These are phyloP conservation scores for Colletotrichum phormii DNA, from an alignment of 2,329 filamentous ascomycete species.

Conservation along the genomic window DNA sequence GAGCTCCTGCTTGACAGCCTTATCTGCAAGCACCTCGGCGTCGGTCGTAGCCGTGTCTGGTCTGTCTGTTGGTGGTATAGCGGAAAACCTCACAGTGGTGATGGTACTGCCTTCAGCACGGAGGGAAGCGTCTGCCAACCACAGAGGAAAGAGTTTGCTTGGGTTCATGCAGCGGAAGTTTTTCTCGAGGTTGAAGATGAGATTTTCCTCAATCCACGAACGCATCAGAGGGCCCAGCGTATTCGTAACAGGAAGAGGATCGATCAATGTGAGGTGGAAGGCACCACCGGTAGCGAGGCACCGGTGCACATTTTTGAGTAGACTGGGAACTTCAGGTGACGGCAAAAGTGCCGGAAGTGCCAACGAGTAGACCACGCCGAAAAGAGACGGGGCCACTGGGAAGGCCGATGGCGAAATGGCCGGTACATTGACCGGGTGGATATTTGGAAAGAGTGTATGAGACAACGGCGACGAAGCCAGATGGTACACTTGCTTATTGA, in stretches of 20 bases:
- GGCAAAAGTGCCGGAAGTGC: slow-evolving; percentile 68
- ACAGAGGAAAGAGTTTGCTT: slow-evolving; percentile 66
- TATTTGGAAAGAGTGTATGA: slow-evolving; percentile 50
- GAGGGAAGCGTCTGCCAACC: slow-evolving; percentile 68
- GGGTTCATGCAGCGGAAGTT: slow-evolving; percentile 71
- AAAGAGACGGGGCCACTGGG: slow-evolving; percentile 55
- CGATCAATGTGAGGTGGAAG: slow-evolving; percentile 71
- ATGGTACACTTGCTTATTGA: slow-evolving; percentile 56
- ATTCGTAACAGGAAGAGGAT: slow-evolving; percentile 68
- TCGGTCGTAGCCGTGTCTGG: slow-evolving; percentile 39
- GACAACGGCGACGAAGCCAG: slow-evolving; percentile 57
- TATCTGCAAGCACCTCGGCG: slow-evolving; percentile 42
- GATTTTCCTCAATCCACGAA: slow-evolving; percentile 71
- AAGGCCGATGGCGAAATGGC: slow-evolving; percentile 49
- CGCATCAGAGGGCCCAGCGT: slow-evolving; percentile 66
- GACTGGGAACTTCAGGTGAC: slow-evolving; percentile 64
- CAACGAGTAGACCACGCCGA: slow-evolving; percentile 63
- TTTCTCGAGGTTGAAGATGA: slow-evolving; percentile 69
- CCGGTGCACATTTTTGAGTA: slow-evolving; percentile 68
- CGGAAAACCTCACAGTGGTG: slow-evolving; percentile 62
- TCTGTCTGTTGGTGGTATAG: slow-evolving; percentile 49
- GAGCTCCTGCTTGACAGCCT: slow-evolving; percentile 57
- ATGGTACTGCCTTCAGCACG: slow-evolving; percentile 59
- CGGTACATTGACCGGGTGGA: slow-evolving; percentile 53
- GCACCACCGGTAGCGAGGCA: slow-evolving; percentile 66